Base-by-base conservation (phyloP, 305 asterid genomes). In the Fraxinus xanthoxyloides region DNA sequence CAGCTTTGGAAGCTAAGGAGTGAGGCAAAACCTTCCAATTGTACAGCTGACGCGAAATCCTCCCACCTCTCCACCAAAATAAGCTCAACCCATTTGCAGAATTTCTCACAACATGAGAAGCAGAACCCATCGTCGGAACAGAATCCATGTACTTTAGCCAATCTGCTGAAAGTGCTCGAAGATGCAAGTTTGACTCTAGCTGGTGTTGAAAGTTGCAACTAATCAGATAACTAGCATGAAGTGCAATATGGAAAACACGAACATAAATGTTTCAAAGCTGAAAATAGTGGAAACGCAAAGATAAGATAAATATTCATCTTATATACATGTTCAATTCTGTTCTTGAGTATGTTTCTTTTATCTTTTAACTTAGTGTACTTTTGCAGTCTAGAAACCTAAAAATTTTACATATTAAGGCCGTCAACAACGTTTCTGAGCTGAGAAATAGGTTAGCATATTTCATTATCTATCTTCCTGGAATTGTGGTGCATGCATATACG, bases 61-160 rank as follows among this genome's bases (percentile, higher is more conserved):
- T 87, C 82, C 99, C 97, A 77, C 99, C 99, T 87, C 98, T 93
- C 99, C 98, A 94, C 99, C 99, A 95, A 86, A 93, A 93, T 73
- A 89, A 87, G 85, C 93, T 84, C 82, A 92, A 87, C 75, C 97
- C 99, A 78, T 89, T 81, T 26, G 89, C 89, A 81, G 92, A 85
- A 84, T 86, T 88, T 69, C 79, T 87, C 80, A 91, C 80, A 40
- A 94, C 80, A 89, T 92, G 94, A 85, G 88, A 82, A 63, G 97
- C 95, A 84, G 99, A 95, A 76, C 98, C 99, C 89, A 94, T 78
- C 75, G 92, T 86, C 83, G 88, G 80, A 86, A 84, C 90, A 86
- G 95, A 86, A 90, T 93, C 98, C 73, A 93, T 93, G 85, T 92
- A 92, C 87, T 95, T 94, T 67, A 83, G 75, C 99, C 99, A 95